Evolutionary conservation across 78 protist species (phyloP), one percentile per base, ranked within the genome.

Genomic region (Goniomonas avonlea): DNA sequence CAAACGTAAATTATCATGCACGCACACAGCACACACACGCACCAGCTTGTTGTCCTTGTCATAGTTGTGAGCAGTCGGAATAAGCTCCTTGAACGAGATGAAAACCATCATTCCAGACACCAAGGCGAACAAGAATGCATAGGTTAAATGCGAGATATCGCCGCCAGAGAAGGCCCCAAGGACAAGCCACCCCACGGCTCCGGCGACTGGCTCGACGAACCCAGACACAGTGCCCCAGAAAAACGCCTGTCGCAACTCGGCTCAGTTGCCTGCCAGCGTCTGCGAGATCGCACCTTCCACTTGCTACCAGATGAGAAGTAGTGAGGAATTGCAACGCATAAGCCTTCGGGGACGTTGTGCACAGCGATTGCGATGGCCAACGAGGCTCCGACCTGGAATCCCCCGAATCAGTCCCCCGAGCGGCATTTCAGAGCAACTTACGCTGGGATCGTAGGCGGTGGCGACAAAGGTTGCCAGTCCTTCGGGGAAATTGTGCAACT

Each of bases 401-500:
- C 53, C n/a, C n/a, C n/a, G n/a, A n/a, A n/a, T n/a, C n/a, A n/a
- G n/a, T n/a, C n/a, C n/a, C n/a, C n/a, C n/a, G n/a, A n/a, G n/a
- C n/a, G n/a, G n/a, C n/a, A n/a, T n/a, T n/a, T n/a, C n/a, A n/a
- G n/a, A n/a, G n/a, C n/a, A n/a, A n/a, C n/a, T n/a, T n/a, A n/a
- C n/a, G n/a, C n/a, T n/a, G n/a, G n/a, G n/a, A n/a, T n/a, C n/a
- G n/a, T 29, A 9, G 38, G 34, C 18, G 0, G 84, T 63, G 4
- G 88, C 88, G 8, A 88, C 80, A 31, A 88, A 88, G 20, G 92
- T 82, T 3, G 89, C 92, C 45, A 88, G 43, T 7, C 92, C 92
- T 43, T 88, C 91, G 5, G 91, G 91, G 38, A 88, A 77, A 59
- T 88, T 88, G 84, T 88, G 91, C 34, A 88, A n/a, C n/a, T n/a